These are phyloP conservation scores for Alternaria sp. DNA, from an alignment of 2,329 filamentous ascomycete genomes.

Conservation along the genomic window DNA sequence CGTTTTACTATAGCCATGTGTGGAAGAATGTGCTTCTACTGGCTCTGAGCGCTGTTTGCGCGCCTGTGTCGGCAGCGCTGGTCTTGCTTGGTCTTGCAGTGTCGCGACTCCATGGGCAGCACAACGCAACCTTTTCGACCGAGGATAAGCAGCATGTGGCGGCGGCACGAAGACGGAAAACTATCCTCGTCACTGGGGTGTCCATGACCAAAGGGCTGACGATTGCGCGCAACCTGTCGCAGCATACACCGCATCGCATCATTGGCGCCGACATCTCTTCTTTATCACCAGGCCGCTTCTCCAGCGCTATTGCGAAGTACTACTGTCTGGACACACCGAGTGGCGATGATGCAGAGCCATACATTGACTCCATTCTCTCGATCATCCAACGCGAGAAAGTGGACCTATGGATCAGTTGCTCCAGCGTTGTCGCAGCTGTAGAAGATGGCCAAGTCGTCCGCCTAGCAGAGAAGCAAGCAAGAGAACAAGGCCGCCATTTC, in stretches of 20 bases:
- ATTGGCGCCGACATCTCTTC: slow-evolving; percentile 70
- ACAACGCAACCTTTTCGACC: slow-evolving; percentile 19
- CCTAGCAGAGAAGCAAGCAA: slow-evolving; percentile 57
- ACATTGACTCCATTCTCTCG: slow-evolving; percentile 63
- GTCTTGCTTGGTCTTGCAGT: slow-evolving; percentile 35
- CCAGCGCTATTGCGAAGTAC: slow-evolving; percentile 62
- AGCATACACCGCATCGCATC: slow-evolving; percentile 69
- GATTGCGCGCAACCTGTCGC: slow-evolving; percentile 69
- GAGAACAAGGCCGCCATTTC: slow-evolving; percentile 58
- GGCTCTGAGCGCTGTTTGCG: slow-evolving; percentile 50
- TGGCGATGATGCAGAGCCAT: slow-evolving; percentile 52
- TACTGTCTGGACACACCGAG: slow-evolving; percentile 54
- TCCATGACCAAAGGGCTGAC: slow-evolving; percentile 74
- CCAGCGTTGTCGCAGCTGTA: slow-evolving; percentile 68
- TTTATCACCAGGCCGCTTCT: slow-evolving; percentile 58
- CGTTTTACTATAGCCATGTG: slow-evolving; percentile 50
- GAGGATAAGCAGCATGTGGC: slow-evolving; percentile 28
- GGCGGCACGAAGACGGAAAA: slow-evolving; percentile 49
- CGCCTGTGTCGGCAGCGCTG: slow-evolving; percentile 56
- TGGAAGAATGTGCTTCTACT: slow-evolving; percentile 59
- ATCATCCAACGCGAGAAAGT: slow-evolving; percentile 67
- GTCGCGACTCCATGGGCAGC: slow-evolving; percentile 18
- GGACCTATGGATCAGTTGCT: slow-evolving; percentile 77
- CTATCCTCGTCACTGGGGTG: slow-evolving; percentile 74
- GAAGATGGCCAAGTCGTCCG: slow-evolving; percentile 70